Conservation (phyloP, 73 alveolate species). For the Tetrahymena elliotti region DNA sequence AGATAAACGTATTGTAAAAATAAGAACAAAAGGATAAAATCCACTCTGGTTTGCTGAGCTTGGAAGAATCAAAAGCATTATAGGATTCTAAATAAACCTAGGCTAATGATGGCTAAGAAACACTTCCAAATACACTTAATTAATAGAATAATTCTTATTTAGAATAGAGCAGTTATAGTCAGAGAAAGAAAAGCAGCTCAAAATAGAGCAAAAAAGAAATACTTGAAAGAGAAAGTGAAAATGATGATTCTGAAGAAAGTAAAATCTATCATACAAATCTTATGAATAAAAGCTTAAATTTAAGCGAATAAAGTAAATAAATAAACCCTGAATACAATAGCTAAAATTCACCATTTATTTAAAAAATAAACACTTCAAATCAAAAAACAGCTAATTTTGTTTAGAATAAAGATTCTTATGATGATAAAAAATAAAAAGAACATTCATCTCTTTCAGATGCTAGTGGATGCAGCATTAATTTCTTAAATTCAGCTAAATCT, state of each 20-base stretch:
- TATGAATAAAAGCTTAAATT: background rate
- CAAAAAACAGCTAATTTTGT: background rate
- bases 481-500: background rate
- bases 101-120: background rate
- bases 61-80: background rate
- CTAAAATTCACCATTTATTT: too few species aligned
- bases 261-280: background rate
- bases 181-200: background rate
- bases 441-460: background rate
- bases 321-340: background rate
- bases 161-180: background rate
- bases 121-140: background rate
- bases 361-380: too few species aligned
- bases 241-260: background rate
- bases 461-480: background rate
- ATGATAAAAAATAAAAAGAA: background rate
- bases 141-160: background rate
- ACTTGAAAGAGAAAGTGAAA: background rate
- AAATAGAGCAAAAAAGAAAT: background rate
- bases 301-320: background rate
- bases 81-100: background rate
- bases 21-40: background rate
- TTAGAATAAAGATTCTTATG: background rate
- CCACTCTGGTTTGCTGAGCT: background rate
- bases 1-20: background rate